A percentile compares a stretch with the other conserved stretches of the same genome.
Evolutionary conservation across 2,329 filamentous ascomycete species (phyloP).

Genomic region (Furcasterigmium furcatum): DNA sequence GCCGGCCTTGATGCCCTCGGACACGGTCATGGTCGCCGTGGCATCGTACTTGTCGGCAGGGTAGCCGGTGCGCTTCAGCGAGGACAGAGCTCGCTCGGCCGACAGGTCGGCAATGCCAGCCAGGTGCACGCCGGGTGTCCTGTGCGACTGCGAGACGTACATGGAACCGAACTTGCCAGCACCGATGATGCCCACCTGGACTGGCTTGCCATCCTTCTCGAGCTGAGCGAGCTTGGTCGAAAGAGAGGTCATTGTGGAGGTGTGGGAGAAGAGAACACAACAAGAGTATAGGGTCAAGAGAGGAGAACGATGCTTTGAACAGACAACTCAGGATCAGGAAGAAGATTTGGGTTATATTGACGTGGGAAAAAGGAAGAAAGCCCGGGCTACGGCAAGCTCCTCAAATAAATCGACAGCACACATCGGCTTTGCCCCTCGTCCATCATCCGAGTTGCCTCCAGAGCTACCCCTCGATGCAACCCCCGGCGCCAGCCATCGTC

Average conservation of each 20-base stretch:
- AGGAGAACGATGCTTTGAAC: neutral
- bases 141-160: slow-evolving; percentile 42
- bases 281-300: no score
- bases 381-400: no score
- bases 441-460: no score
- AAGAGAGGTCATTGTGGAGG: slow-evolving; percentile 28
- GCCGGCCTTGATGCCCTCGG: slow-evolving; percentile 32
- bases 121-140: slow-evolving; percentile 35
- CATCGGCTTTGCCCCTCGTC: no score
- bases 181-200: slow-evolving; percentile 39
- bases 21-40: slow-evolving; percentile 25
- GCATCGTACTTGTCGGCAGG: slow-evolving; percentile 32
- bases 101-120: slow-evolving; percentile 41
- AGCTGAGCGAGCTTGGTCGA: slow-evolving; percentile 37
- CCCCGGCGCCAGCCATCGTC: no score
- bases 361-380: no score
- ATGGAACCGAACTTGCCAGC: slow-evolving; percentile 44
- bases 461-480: no score
- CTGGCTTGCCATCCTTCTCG: slow-evolving; percentile 31
- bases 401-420: no score
- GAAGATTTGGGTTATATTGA: no score
- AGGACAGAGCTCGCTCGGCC: slow-evolving; percentile 31
- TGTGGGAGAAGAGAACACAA: no score
- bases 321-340: neutral
- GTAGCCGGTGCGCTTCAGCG: slow-evolving; percentile 35